A percentile compares a stretch with the other conserved stretches of the same genome.
Evolutionary conservation across 73 alveolate species (phyloP).

Genomic region (Tetrahymena malaccensis): DNA sequence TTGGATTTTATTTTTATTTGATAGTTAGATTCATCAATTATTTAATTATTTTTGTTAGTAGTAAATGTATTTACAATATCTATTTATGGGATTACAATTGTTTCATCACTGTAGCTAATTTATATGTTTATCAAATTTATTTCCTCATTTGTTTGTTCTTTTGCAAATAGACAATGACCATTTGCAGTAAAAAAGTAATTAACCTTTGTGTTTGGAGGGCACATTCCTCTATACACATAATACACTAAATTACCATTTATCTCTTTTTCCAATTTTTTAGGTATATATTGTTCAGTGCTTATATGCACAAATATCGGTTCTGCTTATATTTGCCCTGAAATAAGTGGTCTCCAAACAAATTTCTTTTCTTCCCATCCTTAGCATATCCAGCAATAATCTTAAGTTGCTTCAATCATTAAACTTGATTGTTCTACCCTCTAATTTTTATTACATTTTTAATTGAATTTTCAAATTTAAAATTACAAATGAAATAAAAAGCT

Average conservation of each 20-base stretch:
- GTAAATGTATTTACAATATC: conserved; percentile 4
- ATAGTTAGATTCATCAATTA: conserved; percentile 12
- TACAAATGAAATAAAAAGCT: too few species aligned
- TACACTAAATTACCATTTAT: conserved; percentile 34
- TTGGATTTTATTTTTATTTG: conserved; percentile 18
- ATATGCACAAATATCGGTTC: conserved; percentile 58
- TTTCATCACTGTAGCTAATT: not conserved
- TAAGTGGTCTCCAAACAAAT: conserved; percentile 65
- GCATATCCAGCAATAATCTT: conserved; percentile 88
- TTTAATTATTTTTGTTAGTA: conserved; percentile 3
- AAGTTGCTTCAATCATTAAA: not conserved
- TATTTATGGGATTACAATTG: not conserved
- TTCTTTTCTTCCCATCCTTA: conserved; percentile 89
- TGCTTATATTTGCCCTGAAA: conserved; percentile 40
- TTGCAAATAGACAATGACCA: not conserved
- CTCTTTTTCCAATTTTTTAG: conserved; percentile 40
- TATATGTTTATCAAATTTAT: conserved; percentile 9
- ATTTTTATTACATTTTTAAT: not conserved
- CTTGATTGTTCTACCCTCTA: conserved; percentile 11
- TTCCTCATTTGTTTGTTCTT: conserved; percentile 33
- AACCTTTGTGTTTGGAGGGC: conserved; percentile 61
- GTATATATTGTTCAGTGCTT: conserved; percentile 59
- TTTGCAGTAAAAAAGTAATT: conserved; percentile 47
- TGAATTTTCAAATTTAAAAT: not conserved
- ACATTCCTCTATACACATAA: conserved; percentile 63